Percentiles rank a stretch among this genome's conserved stretches.
phyloP scores from a whole-genome alignment of 345 rosid species.

The Brassica carinata region DNA sequence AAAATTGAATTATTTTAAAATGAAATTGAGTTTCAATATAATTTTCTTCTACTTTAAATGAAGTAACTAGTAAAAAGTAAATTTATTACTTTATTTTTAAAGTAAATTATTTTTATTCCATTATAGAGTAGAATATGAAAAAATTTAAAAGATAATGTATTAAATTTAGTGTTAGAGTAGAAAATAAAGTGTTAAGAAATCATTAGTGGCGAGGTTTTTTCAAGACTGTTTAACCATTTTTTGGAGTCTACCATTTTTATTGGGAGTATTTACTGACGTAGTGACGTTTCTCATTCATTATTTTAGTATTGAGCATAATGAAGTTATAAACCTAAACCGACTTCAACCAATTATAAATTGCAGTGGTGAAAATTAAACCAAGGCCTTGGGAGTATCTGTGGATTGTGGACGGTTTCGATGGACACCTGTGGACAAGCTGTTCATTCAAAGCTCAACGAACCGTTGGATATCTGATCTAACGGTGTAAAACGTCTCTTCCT shows the following conservation, averaged over 20 bases:
- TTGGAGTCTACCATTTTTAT: not conserved
- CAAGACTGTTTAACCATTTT: not conserved
- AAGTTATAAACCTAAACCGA: not conserved
- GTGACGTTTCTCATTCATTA: not conserved
- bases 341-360: not conserved
- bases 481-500: not conserved
- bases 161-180: not conserved
- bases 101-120: too few species aligned
- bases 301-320: not conserved
- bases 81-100: too few species aligned
- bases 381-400: conserved; percentile 17
- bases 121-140: not conserved
- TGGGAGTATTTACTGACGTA: not conserved
- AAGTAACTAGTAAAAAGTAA: not conserved
- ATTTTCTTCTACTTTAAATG: not conserved
- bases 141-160: too few species aligned
- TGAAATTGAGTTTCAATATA: not conserved
- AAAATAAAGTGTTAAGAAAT: not conserved
- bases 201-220: not conserved
- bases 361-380: not conserved
- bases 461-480: conserved; percentile 26
- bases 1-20: too few species aligned
- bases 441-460: not conserved
- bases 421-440: conserved; percentile 20
- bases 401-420: not conserved